These are phyloP conservation scores for Saksenaea oblongispora DNA, from an alignment of 371 early-diverging fungal genomes.

Conservation along the genomic window DNA sequence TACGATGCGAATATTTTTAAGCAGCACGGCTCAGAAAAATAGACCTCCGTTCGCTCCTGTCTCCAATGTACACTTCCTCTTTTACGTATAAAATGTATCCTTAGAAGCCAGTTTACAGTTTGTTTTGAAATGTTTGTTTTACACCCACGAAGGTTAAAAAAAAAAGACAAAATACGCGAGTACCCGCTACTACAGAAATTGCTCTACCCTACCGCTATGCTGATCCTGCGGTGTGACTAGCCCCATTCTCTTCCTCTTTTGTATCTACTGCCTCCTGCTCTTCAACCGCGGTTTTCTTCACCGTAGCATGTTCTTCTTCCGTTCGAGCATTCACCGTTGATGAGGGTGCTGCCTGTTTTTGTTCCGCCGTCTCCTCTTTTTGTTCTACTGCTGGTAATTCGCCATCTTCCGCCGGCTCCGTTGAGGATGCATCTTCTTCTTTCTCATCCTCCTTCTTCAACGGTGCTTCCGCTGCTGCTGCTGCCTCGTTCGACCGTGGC, in stretches of 20 bases:
- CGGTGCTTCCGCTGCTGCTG: not conserved
- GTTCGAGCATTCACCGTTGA: not conserved
- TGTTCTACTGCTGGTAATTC: not conserved
- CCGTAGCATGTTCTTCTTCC: not conserved
- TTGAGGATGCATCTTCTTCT: not conserved
- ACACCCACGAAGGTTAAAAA: not conserved
- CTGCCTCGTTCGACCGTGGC: constrained; percentile 6
- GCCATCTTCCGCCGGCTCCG: not conserved
- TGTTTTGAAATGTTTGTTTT: constrained; percentile 3
- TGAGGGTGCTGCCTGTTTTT: not conserved
- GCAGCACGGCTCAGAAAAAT: constrained; percentile 67
- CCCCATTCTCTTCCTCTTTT: not conserved
- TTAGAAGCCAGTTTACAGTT: constrained; percentile 4
- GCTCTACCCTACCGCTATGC: constrained; percentile 4
- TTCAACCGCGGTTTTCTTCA: not conserved
- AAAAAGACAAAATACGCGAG: not conserved
- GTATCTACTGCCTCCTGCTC: not conserved
- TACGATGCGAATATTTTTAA: constrained; percentile 88
- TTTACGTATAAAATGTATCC: not conserved
- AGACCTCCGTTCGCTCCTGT: not conserved
- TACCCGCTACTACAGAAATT: not conserved
- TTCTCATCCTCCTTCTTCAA: not conserved
- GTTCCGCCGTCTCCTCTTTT: not conserved
- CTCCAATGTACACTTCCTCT: constrained; percentile 1
- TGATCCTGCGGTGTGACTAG: not conserved